Evolutionary conservation across 352 stramenopile genomes (phyloP).

Genomic region (Thalassiosira ordinaria): DNA sequence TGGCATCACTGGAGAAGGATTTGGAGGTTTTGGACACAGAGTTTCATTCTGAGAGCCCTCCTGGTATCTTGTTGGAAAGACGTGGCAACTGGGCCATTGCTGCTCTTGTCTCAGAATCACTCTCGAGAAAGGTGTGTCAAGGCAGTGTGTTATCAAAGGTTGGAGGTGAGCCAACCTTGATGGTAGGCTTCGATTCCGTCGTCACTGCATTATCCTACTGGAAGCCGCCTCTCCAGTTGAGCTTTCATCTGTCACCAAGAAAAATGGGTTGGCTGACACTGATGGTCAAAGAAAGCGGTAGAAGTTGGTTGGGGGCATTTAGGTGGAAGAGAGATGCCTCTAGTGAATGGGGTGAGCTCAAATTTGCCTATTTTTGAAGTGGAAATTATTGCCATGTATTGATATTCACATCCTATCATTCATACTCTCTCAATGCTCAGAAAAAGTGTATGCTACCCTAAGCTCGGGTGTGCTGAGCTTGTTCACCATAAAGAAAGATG

Average conservation of each 20-base stretch:
- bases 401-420: no score
- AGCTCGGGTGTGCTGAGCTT: slow-evolving; percentile 32
- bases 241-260: slow-evolving; percentile 31
- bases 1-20: slow-evolving; percentile 34
- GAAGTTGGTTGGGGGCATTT: slow-evolving; percentile 10
- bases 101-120: slow-evolving; percentile 34
- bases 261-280: slow-evolving; percentile 54
- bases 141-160: slow-evolving; percentile 35
- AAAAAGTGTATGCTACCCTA: slow-evolving; percentile 48
- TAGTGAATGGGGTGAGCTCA: slow-evolving; percentile 12
- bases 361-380: no score
- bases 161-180: slow-evolving; percentile 23
- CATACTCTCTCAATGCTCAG: slow-evolving; percentile 7
- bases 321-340: background rate
- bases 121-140: slow-evolving; percentile 36
- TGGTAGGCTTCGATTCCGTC: slow-evolving; percentile 43
- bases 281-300: slow-evolving; percentile 24
- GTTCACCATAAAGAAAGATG: slow-evolving; percentile 46
- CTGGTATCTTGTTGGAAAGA: slow-evolving; percentile 45
- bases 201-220: slow-evolving; percentile 25
- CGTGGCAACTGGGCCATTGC: slow-evolving; percentile 46
- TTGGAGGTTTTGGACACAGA: slow-evolving; percentile 24
- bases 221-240: slow-evolving; percentile 42
- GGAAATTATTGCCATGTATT: no score
- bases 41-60: slow-evolving; percentile 37